Conservation (phyloP, 2,329 filamentous ascomycete species). For the Aspergillus hortae region DNA sequence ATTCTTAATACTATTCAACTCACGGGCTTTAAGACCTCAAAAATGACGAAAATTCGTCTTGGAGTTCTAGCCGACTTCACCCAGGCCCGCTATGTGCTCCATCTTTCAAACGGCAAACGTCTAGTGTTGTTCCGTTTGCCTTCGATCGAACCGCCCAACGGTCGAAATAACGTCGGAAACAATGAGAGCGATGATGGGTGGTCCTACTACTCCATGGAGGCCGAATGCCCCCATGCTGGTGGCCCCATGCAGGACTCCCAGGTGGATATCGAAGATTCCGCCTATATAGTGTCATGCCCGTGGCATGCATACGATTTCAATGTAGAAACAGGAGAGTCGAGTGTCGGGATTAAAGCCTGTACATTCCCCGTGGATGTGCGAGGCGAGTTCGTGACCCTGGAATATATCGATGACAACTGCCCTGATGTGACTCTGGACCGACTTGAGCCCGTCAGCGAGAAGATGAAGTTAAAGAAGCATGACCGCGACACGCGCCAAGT, state of each 20-base stretch:
- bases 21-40: not conserved
- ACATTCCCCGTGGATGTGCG: constrained; percentile 42
- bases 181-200: constrained; percentile 39
- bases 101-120: constrained; percentile 43
- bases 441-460: constrained; percentile 46
- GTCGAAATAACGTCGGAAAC: constrained; percentile 14
- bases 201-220: constrained; percentile 49
- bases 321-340: constrained; percentile 48
- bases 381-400: constrained; percentile 33
- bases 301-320: constrained; percentile 52
- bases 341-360: constrained; percentile 46
- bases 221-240: constrained; percentile 47
- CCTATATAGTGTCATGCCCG: constrained; percentile 46
- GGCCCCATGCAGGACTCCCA: constrained; percentile 46
- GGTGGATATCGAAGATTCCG: constrained; percentile 48
- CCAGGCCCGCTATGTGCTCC: constrained; percentile 42
- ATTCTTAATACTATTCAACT: not conserved
- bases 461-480: constrained; percentile 42
- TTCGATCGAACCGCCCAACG: constrained; percentile 32
- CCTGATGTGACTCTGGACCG: constrained; percentile 24
- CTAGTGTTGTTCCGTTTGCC: constrained; percentile 46
- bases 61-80: constrained; percentile 32
- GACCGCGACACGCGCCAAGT: constrained; percentile 12
- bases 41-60: constrained; percentile 22
- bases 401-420: constrained; percentile 24